A percentile compares a stretch with the other conserved stretches of the same genome.
Conservation (phyloP, 345 rosid species). For the Melaleuca quinquenervia region DNA sequence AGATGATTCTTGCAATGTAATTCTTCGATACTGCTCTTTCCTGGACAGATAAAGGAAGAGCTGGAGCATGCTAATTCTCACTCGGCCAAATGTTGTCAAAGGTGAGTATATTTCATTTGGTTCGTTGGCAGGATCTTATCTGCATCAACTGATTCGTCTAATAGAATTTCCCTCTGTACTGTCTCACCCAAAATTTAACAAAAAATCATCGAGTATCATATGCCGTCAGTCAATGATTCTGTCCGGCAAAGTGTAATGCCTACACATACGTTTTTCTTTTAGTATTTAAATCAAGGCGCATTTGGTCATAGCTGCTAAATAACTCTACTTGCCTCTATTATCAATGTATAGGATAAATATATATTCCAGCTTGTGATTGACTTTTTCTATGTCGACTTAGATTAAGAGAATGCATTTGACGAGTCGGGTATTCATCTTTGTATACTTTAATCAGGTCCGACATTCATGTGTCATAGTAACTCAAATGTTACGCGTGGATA, state of each 20-base stretch:
- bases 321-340: background rate
- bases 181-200: background rate
- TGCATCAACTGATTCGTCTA: background rate
- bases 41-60: background rate
- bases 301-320: background rate
- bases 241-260: background rate
- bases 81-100: background rate
- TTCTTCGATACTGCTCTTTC: background rate
- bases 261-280: background rate
- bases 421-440: background rate
- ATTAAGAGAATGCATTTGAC: background rate
- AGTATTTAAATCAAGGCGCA: background rate
- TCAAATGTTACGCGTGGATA: fast-evolving
- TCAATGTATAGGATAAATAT: background rate
- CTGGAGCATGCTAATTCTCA: background rate
- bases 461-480: background rate
- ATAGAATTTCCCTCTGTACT: background rate
- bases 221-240: background rate
- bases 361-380: background rate
- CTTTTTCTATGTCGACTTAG: background rate
- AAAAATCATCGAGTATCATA: background rate
- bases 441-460: background rate
- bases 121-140: background rate
- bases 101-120: background rate
- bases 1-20: background rate